These are phyloP conservation scores for Thalassiosira livingstoniorum DNA, from an alignment of 352 stramenopile genomes.

Conservation along the genomic window DNA sequence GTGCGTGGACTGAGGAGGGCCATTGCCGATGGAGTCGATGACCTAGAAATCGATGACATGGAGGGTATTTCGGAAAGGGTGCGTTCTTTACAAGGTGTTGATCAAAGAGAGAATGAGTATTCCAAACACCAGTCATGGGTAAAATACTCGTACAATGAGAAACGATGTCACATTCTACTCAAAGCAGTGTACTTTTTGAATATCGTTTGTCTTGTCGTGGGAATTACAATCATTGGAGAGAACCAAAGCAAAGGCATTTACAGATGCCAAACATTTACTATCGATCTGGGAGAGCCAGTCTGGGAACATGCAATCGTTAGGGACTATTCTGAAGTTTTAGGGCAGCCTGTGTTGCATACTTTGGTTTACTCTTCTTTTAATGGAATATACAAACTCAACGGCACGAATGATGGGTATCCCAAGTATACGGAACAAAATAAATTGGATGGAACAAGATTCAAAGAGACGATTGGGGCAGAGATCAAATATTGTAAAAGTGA, in stretches of 20 bases:
- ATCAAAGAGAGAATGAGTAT: too few relatives aligned
- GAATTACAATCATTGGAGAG: background rate
- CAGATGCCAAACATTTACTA: background rate
- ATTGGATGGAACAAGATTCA: background rate
- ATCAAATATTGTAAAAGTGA: conserved; percentile 6
- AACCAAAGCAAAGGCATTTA: background rate
- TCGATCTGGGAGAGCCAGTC: background rate
- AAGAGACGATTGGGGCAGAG: background rate
- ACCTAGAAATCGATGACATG: background rate
- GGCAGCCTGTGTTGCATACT: background rate
- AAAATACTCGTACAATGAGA: too few relatives aligned
- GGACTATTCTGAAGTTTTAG: background rate
- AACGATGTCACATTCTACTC: background rate
- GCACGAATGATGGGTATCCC: conserved; percentile 1
- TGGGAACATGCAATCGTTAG: background rate
- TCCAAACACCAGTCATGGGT: too few relatives aligned
- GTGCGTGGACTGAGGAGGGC: background rate
- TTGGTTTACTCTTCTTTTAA: conserved; percentile 29
- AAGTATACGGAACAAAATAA: conserved; percentile 6
- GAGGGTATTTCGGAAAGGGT: too few relatives aligned
- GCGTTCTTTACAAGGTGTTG: too few relatives aligned
- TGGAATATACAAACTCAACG: conserved; percentile 13
- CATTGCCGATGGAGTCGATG: background rate
- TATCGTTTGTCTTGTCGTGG: background rate
- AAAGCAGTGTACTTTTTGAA: conserved; percentile 15